Conservation (phyloP, 2,329 filamentous ascomycete genomes). For the Stromatinia cepivora region DNA sequence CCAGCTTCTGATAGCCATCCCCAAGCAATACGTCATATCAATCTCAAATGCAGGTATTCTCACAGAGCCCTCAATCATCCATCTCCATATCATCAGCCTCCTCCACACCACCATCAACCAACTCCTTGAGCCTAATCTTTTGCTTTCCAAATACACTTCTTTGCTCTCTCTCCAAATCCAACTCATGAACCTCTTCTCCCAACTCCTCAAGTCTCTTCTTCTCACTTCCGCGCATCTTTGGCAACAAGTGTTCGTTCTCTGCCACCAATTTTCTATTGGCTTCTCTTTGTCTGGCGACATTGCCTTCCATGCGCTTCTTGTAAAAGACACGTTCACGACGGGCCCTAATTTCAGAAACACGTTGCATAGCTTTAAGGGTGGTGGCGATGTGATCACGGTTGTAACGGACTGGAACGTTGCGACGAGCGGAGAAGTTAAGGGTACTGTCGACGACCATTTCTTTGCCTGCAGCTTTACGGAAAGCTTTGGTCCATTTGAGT, state of each 20-base stretch:
- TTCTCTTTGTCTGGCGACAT: slow-evolving; percentile 77
- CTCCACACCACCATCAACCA: slow-evolving; percentile 41
- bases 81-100: slow-evolving; percentile 53
- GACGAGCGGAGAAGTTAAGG: slow-evolving; percentile 85
- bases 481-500: slow-evolving; percentile 95
- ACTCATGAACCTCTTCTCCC: slow-evolving; percentile 44
- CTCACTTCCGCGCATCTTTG: slow-evolving; percentile 66
- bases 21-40: neutral
- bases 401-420: slow-evolving; percentile 94
- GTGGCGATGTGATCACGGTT: slow-evolving; percentile 86
- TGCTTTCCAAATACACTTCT: slow-evolving; percentile 44
- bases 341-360: slow-evolving; percentile 80
- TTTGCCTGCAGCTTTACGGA: slow-evolving; percentile 81
- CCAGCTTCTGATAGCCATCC: slow-evolving; percentile 7
- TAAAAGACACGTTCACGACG: slow-evolving; percentile 90
- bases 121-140: slow-evolving; percentile 43
- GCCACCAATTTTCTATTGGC: slow-evolving; percentile 84
- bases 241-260: slow-evolving; percentile 90
- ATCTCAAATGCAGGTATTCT: slow-evolving; percentile 23
- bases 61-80: slow-evolving; percentile 40
- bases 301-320: slow-evolving; percentile 89
- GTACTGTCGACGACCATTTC: slow-evolving; percentile 91
- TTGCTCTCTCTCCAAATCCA: slow-evolving; percentile 51
- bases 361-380: slow-evolving; percentile 89
- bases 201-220: slow-evolving; percentile 58